Conservation (phyloP, 495 filamentous ascomycete genomes). For the Lophiotrema nucula region DNA sequence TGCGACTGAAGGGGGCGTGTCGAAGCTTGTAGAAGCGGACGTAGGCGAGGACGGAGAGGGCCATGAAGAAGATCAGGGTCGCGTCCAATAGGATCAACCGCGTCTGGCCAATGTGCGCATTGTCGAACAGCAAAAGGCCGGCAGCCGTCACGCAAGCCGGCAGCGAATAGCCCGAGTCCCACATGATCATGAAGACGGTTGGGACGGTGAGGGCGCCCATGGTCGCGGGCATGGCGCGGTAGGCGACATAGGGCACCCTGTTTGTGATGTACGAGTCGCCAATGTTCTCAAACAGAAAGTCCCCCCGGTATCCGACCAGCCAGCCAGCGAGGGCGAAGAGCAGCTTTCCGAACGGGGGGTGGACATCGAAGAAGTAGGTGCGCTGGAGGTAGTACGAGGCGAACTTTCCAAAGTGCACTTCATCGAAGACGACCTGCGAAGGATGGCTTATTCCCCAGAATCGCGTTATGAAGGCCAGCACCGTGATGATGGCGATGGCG, state of each 20-base stretch:
- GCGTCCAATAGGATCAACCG: slow-evolving; percentile 93
- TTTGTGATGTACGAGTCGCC: slow-evolving; percentile 97
- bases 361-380: slow-evolving; percentile 99
- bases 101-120: slow-evolving; percentile 97
- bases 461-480: slow-evolving; percentile 81
- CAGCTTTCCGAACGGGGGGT: slow-evolving; percentile 92
- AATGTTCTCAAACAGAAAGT: slow-evolving; percentile 98
- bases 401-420: slow-evolving; percentile 99
- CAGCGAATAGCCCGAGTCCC: slow-evolving; percentile 96
- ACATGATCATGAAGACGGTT: slow-evolving; percentile 97
- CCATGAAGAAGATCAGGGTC: slow-evolving; percentile 92
- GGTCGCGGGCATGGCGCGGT: slow-evolving; percentile 88
- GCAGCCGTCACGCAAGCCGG: slow-evolving; percentile 87
- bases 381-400: slow-evolving; percentile 95
- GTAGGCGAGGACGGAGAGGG: slow-evolving; percentile 87
- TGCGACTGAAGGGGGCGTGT: slow-evolving; percentile 82
- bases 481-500: slow-evolving; percentile 72
- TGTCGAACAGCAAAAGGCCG: slow-evolving; percentile 89
- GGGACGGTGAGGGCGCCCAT: slow-evolving; percentile 90
- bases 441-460: slow-evolving; percentile 96
- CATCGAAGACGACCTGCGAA: slow-evolving; percentile 96
- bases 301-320: slow-evolving; percentile 91
- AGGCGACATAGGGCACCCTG: slow-evolving; percentile 94
- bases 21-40: slow-evolving; percentile 97
- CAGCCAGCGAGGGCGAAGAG: slow-evolving; percentile 92